Base-by-base conservation (phyloP, 805 yeast genomes). In the Clavispora santaluciae region DNA sequence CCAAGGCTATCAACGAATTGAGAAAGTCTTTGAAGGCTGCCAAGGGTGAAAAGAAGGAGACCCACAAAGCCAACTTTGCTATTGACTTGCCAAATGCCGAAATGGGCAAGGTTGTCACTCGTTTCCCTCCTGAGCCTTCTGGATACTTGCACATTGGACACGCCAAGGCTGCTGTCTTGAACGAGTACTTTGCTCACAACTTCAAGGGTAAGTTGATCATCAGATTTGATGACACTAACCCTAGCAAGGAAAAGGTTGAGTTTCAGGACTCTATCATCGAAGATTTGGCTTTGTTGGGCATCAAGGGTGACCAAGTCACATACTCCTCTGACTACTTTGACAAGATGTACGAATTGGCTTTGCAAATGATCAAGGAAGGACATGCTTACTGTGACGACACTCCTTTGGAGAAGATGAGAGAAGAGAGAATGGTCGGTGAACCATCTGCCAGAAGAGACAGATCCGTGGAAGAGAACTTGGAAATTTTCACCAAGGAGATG, bases 41-140 rank as follows among this genome's bases (percentile, higher is more conserved):
- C 25, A 55, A 54, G 44, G 75, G 75, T 41, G 86, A 82, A 54
- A 83, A 83, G 70, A 89, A 88, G 68, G 93, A 87, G 66, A 72
- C 81, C 39, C 95, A 88, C 75, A 87, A 88, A 71, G 98, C 99
- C 48, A 90, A 85, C 65, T 93, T 85, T 54, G 97, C 90, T 62
- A 93, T 93, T 57, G 93, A 87, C 57, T 78, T 93, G 51, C 86
- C 85, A 44, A 95, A 81, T 61, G 99, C 99, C 44, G 81, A 77
- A 57, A 81, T 84, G 43, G 99, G 99, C 50, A 73, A 90, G 67
- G 99, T 93, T 43, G 98, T 95, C 40, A 95, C 99, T 40, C 85
- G 99, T 71, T 93, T 93, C 81, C 99, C 96, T 39, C 99, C 99
- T 50, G 99, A 93, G 73, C 99, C 99, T 45, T 86, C 95, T 70